These are phyloP conservation scores for Starmera stellimalicola DNA, from an alignment of 1,139 yeast species.

Conservation along the genomic window DNA sequence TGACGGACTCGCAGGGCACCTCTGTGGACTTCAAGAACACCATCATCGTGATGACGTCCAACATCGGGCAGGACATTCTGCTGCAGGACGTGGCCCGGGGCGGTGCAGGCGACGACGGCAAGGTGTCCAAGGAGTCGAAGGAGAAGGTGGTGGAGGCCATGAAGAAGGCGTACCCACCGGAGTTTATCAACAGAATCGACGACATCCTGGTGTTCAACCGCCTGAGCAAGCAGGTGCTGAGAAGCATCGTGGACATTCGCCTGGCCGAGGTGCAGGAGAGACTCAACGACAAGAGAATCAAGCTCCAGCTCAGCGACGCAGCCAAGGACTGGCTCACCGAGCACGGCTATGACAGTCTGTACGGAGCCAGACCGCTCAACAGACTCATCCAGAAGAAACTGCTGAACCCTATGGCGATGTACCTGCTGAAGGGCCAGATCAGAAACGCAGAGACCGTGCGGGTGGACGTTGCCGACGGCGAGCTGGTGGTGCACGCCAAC, in stretches of 20 bases:
- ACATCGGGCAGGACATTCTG: conserved; percentile 87
- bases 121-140: conserved; percentile 39
- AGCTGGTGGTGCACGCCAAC: conserved; percentile 36
- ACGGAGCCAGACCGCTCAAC: conserved; percentile 95
- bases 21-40: conserved; percentile 91
- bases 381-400: conserved; percentile 75
- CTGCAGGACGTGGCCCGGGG: conserved; percentile 53
- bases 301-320: conserved; percentile 42
- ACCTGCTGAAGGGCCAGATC: conserved; percentile 71
- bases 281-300: conserved; percentile 70
- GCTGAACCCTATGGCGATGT: conserved; percentile 78
- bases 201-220: conserved; percentile 87
- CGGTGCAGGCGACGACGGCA: conserved; percentile 37
- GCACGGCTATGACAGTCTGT: conserved; percentile 80
- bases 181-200: conserved; percentile 86
- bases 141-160: conserved; percentile 53
- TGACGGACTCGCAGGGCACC: conserved; percentile 92
- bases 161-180: conserved; percentile 78
- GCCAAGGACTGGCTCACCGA: conserved; percentile 75
- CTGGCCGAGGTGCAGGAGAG: conserved; percentile 72
- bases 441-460: conserved; percentile 58
- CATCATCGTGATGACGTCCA: conserved; percentile 93
- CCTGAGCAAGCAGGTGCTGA: conserved; percentile 62
- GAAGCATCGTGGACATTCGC: conserved; percentile 76
- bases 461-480: conserved; percentile 29